These are phyloP conservation scores for Paraphaeosphaeria minitans DNA, from an alignment of 2,329 filamentous ascomycete species.

Conservation along the genomic window DNA sequence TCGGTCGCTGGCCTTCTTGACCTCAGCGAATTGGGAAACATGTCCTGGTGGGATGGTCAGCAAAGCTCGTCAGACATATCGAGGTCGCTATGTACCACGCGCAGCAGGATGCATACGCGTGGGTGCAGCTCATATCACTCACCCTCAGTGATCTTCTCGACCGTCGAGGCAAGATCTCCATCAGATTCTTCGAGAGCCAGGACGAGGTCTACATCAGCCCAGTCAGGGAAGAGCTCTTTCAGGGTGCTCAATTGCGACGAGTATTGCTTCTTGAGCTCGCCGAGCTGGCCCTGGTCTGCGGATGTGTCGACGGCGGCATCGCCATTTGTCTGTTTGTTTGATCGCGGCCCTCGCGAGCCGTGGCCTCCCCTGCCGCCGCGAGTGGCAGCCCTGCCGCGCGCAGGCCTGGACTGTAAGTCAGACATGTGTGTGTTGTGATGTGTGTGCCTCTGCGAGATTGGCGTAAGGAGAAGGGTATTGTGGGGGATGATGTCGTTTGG, in stretches of 20 bases:
- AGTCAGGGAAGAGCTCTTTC: slow-evolving; percentile 92
- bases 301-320: slow-evolving; percentile 67
- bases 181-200: slow-evolving; percentile 89
- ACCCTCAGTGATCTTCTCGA: slow-evolving; percentile 82
- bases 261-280: slow-evolving; percentile 90
- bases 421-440: slow-evolving; percentile 70
- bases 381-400: slow-evolving; percentile 88
- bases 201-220: slow-evolving; percentile 93
- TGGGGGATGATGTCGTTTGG: slow-evolving; percentile 40
- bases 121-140: slow-evolving; percentile 29
- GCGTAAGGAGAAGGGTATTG: slow-evolving; percentile 30
- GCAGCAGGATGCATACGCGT: not conserved
- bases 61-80: not conserved
- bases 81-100: slow-evolving; percentile 5
- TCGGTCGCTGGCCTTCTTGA: slow-evolving; percentile 76
- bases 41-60: slow-evolving; percentile 59
- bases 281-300: slow-evolving; percentile 87
- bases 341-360: slow-evolving; percentile 59
- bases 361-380: slow-evolving; percentile 80
- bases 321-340: slow-evolving; percentile 67
- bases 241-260: slow-evolving; percentile 77
- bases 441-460: slow-evolving; percentile 21
- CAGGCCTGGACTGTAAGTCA: slow-evolving; percentile 85
- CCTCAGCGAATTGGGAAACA: slow-evolving; percentile 83
- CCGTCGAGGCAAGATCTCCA: slow-evolving; percentile 73